Conservation (phyloP, 2,329 filamentous ascomycete genomes). For the Sporothrix curviconia region DNA sequence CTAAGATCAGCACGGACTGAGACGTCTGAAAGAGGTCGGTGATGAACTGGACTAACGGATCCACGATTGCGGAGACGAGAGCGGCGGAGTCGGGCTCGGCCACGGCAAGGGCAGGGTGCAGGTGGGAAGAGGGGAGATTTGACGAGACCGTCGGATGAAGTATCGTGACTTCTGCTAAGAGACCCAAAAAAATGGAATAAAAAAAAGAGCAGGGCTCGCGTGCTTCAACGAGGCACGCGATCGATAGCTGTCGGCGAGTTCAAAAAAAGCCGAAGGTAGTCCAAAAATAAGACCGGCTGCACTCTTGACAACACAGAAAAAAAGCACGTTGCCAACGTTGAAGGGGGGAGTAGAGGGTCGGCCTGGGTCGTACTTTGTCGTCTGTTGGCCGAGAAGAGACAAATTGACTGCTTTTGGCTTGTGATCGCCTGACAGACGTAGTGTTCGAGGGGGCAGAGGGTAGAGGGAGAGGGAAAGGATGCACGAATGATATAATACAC, state of each 20-base stretch:
- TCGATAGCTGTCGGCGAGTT: too few relatives aligned
- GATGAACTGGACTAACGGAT: conserved; percentile 41
- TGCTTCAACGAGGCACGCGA: background rate
- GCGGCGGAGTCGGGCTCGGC: conserved; percentile 53
- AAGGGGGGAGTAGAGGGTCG: background rate
- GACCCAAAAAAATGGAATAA: too few relatives aligned
- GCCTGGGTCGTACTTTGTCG: background rate
- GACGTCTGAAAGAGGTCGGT: conserved; percentile 29
- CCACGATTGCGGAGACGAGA: conserved; percentile 47
- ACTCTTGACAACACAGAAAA: too few relatives aligned
- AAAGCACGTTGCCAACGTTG: background rate
- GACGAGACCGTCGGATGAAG: conserved; percentile 6
- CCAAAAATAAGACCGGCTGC: too few relatives aligned
- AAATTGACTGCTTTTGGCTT: conserved; percentile 11
- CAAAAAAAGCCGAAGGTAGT: too few relatives aligned
- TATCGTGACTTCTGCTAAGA: conserved; percentile 8
- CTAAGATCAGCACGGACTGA: conserved; percentile 5
- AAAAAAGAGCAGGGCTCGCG: conserved; percentile 5
- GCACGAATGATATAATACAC: background rate
- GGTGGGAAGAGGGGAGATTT: conserved; percentile 13
- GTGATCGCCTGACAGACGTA: conserved; percentile 10
- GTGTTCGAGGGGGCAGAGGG: too few relatives aligned
- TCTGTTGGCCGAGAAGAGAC: background rate
- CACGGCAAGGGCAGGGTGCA: conserved; percentile 41
- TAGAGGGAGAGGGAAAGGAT: background rate